These are phyloP conservation scores for Quercus ilex DNA, from an alignment of 306 rosid species.

Conservation along the genomic window DNA sequence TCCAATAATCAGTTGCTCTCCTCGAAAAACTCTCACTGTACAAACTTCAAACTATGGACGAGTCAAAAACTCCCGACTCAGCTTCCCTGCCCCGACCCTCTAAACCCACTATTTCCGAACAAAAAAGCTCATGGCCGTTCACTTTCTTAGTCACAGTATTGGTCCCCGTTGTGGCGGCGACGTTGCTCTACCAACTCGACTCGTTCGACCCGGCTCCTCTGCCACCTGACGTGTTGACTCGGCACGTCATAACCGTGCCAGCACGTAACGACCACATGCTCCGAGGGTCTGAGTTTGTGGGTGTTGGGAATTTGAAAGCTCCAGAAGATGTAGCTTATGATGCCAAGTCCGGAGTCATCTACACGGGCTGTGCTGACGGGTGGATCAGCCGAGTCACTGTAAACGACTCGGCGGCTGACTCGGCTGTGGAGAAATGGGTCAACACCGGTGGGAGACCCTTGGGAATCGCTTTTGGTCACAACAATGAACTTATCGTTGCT, in stretches of 20 bases:
- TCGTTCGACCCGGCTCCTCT: conserved; percentile 41
- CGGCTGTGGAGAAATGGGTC: conserved; percentile 54
- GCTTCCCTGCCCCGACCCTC: background rate
- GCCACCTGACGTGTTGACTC: conserved; percentile 31
- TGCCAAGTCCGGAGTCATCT: conserved; percentile 33
- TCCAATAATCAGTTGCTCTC: too few species aligned
- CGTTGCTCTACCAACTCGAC: conserved; percentile 31
- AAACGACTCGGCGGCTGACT: conserved; percentile 39
- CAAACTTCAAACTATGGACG: conserved; percentile 2
- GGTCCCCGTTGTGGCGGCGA: conserved; percentile 19
- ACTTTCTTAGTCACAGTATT: background rate
- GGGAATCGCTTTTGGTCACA: conserved; percentile 37
- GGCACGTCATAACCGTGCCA: conserved; percentile 11
- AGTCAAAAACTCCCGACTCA: background rate
- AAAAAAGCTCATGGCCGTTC: background rate
- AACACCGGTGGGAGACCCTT: conserved; percentile 82
- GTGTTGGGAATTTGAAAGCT: conserved; percentile 24
- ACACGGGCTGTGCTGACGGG: conserved; percentile 69
- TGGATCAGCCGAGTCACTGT: conserved; percentile 64
- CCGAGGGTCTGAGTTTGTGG: conserved; percentile 37
- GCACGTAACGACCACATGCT: conserved; percentile 26
- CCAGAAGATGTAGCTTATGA: conserved; percentile 60
- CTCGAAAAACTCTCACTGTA: too few species aligned
- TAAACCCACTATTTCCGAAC: too few species aligned
- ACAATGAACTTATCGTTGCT: conserved; percentile 40